Conservation (phyloP, 345 rosid species). For the Triadica sebifera region DNA sequence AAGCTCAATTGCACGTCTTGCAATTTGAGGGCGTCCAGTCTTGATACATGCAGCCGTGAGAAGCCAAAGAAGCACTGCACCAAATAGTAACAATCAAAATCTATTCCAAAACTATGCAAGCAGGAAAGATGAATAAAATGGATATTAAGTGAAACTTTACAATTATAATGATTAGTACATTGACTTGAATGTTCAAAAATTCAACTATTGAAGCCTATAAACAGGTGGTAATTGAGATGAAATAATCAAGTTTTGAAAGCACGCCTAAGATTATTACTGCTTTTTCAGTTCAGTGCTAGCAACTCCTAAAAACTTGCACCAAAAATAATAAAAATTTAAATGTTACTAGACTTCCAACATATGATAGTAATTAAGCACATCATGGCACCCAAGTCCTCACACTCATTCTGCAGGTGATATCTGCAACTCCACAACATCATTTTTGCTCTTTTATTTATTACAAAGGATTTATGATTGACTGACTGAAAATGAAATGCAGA, state of each 20-base stretch:
- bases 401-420: too few species aligned
- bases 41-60: constrained; percentile 87
- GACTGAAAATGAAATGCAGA: neutral
- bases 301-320: too few species aligned
- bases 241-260: neutral
- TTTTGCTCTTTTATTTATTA: too few species aligned
- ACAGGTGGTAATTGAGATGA: neutral
- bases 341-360: too few species aligned
- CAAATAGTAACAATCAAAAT: constrained; percentile 11
- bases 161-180: neutral
- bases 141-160: neutral
- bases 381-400: too few species aligned
- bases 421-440: too few species aligned
- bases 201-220: neutral
- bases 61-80: constrained; percentile 85
- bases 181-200: neutral
- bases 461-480: too few species aligned
- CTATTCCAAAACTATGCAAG: neutral
- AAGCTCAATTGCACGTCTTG: constrained; percentile 75
- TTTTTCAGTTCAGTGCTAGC: too few species aligned
- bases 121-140: neutral
- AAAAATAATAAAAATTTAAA: too few species aligned
- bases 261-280: too few species aligned
- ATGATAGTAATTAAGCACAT: too few species aligned
- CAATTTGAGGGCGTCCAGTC: constrained; percentile 92